Base-by-base conservation (phyloP, 2,329 filamentous ascomycete species). In the Trichoderma simmonsii region DNA sequence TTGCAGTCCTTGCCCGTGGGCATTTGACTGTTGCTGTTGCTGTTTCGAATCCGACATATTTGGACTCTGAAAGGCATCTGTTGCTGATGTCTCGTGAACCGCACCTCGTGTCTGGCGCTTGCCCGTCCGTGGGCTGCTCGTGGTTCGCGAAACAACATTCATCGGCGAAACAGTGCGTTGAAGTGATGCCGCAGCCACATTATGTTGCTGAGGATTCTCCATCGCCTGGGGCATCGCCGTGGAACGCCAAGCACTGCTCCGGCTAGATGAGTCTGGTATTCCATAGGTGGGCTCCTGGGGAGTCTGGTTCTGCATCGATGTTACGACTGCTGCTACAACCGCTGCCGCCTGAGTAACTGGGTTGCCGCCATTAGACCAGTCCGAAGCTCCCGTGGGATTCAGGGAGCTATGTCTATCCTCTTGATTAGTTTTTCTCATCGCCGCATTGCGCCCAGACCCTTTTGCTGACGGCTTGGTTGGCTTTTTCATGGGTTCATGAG, bases 121-220 rank as follows among this genome's bases (percentile, higher is more conserved):
- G n/a, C 78, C 77, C 59, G 82, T 80, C 66, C 79, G 76, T 14
- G 83, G 83, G 71, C 78, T 78, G 12, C 48, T 54, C 11, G 48
- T 12, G 48, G 78, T 75, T 28, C 77, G 76, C 66, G 79, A 72
- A 72, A 43, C 74, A 59, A 70, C 74, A 68, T 39, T 77, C 73
- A 72, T 80, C 78, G 34, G 79, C 79, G 81, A 82, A 34, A 75
- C 76, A 2, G 77, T 76, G 0, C 79, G 72, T 56, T 78, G 75
- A 77, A 81, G 74, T 74, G 79, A 39, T 9, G 70, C 70, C 9
- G 64, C 32, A 21, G 57, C 48, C 51, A 68, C 59, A 7, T 21
- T 24, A 15, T 63, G 70, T 28, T 68, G 79, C n/a, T 75, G 75
- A n/a, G 77, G 74, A 15, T 76, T 76, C 15, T 79, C 75, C 62